Conservation (phyloP, 129 eudicot genomes). For the Pseudognaphalium luteoalbum region DNA sequence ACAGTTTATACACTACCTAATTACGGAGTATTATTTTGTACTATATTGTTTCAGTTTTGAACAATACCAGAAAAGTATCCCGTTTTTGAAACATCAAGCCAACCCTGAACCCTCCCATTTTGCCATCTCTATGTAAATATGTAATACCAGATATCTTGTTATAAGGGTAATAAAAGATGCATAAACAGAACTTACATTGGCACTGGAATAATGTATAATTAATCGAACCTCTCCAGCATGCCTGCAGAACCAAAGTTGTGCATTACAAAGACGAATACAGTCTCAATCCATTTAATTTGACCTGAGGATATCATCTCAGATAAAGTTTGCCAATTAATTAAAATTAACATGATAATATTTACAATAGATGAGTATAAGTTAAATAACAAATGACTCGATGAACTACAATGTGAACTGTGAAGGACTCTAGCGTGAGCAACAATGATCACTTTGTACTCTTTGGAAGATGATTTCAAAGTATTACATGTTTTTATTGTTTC, state of each 20-base stretch:
- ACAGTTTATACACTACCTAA: background rate
- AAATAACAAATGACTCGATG: background rate
- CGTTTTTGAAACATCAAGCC: background rate
- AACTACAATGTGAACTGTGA: background rate
- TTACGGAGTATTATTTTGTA: too few species aligned
- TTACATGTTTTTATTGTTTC: background rate
- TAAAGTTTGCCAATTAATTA: background rate
- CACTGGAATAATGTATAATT: conserved; percentile 62
- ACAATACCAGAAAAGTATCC: background rate
- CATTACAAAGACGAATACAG: conserved; percentile 2
- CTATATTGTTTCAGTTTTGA: background rate
- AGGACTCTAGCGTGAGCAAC: background rate
- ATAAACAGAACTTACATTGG: conserved; percentile 54
- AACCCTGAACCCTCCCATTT: background rate
- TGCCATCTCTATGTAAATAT: background rate
- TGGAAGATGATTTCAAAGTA: background rate
- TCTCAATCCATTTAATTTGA: background rate
- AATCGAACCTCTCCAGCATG: conserved; percentile 89
- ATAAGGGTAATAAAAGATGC: conserved; percentile 4
- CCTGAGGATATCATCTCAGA: background rate
- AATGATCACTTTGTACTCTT: background rate
- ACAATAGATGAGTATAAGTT: background rate
- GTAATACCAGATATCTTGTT: background rate
- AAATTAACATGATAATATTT: too few species aligned
- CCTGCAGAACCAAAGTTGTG: conserved; percentile 37